A percentile compares a stretch with the other conserved stretches of the same genome.
phyloP scores from a whole-genome alignment of 192 early-diverging fungal species.

The Linnemannia exigua region DNA sequence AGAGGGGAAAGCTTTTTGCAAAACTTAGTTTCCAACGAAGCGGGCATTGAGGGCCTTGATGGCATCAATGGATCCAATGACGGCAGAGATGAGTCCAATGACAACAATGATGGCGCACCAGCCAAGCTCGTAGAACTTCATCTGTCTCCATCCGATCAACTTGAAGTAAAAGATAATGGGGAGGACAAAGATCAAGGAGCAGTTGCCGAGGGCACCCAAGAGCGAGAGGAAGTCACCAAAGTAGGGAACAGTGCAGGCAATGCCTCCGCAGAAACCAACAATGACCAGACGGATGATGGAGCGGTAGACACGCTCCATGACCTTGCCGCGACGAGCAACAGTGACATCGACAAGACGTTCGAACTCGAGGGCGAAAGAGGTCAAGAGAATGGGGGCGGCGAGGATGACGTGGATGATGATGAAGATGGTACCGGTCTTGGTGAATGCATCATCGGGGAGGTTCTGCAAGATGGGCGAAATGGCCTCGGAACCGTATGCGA shows the following conservation, averaged over 20 bases:
- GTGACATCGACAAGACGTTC: constrained; percentile 78
- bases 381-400: constrained; percentile 83
- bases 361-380: constrained; percentile 79
- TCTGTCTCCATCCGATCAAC: constrained; percentile 73
- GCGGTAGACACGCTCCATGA: constrained; percentile 70
- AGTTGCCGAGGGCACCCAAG: constrained; percentile 87
- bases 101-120: constrained; percentile 68
- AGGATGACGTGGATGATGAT: constrained; percentile 88
- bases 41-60: constrained; percentile 61
- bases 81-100: constrained; percentile 72
- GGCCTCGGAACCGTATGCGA: constrained; percentile 76
- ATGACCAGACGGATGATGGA: constrained; percentile 67
- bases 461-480: constrained; percentile 79
- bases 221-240: constrained; percentile 86
- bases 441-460: constrained; percentile 72
- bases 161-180: constrained; percentile 84
- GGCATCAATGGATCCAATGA: constrained; percentile 77
- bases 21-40: not conserved
- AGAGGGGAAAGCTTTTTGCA: not conserved
- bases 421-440: constrained; percentile 76
- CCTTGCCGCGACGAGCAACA: constrained; percentile 61
- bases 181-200: constrained; percentile 86
- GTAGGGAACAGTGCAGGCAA: constrained; percentile 80
- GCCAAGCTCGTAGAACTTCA: constrained; percentile 64
- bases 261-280: constrained; percentile 66